These are phyloP conservation scores for Pugionium cornutum DNA, from an alignment of 345 rosid genomes.

Conservation along the genomic window DNA sequence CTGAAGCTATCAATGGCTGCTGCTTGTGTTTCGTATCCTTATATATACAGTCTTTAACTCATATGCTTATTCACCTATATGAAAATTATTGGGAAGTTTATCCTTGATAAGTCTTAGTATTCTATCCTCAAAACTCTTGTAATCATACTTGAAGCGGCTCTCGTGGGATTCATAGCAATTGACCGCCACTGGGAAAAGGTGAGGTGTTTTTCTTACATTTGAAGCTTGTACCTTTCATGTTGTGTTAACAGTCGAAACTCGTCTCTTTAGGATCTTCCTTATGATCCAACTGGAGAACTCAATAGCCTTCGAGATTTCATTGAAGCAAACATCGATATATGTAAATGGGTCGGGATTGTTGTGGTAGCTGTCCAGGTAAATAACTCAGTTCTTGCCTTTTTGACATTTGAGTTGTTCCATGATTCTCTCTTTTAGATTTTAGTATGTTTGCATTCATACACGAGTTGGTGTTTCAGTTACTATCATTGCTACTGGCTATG, in stretches of 20 bases:
- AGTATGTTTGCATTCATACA: neutral
- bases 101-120: conserved; percentile 52
- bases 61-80: neutral
- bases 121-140: conserved; percentile 62
- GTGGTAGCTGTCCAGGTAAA: conserved; percentile 72
- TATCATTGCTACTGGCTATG: conserved; percentile 68
- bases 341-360: conserved; percentile 83
- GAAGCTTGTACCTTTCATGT: neutral
- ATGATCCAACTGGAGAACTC: conserved; percentile 93
- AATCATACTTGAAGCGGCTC: conserved; percentile 67
- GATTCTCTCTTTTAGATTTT: neutral
- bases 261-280: conserved; percentile 37
- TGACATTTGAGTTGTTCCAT: neutral
- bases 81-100: conserved; percentile 8
- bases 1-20: conserved; percentile 79
- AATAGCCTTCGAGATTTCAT: conserved; percentile 67
- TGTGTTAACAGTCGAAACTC: conserved; percentile 1
- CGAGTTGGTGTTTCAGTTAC: conserved; percentile 49
- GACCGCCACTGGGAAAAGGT: conserved; percentile 89
- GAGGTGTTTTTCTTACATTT: conserved; percentile 25
- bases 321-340: conserved; percentile 63
- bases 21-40: conserved; percentile 99
- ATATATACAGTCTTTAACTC: neutral
- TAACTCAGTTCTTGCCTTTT: neutral
- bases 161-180: conserved; percentile 77